These are phyloP conservation scores for Penicillium decumbens DNA, from an alignment of 2,329 filamentous ascomycete species.

Conservation along the genomic window DNA sequence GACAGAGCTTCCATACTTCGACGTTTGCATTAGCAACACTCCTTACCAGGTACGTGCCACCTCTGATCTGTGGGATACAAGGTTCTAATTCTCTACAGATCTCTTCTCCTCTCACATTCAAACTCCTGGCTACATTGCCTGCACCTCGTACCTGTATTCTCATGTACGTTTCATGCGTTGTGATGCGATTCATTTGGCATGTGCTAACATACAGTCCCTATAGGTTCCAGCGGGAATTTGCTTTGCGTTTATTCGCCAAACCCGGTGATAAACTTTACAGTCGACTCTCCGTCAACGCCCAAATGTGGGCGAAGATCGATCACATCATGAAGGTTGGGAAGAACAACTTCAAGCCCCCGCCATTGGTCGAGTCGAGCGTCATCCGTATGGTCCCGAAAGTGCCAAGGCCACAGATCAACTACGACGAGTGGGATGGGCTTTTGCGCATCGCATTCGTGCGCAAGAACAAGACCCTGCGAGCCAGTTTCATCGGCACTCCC, in stretches of 20 bases:
- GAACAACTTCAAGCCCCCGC: conserved; percentile 95
- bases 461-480: conserved; percentile 85
- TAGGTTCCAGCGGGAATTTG: conserved; percentile 75
- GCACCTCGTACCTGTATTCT: conserved; percentile 80
- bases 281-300: conserved; percentile 84
- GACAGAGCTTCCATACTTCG: conserved; percentile 71
- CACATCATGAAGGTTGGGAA: conserved; percentile 87
- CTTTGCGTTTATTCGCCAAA: conserved; percentile 79
- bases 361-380: conserved; percentile 85
- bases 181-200: conserved; percentile 68
- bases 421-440: conserved; percentile 92
- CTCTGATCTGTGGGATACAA: neutral
- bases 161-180: conserved; percentile 51
- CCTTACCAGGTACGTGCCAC: conserved; percentile 57
- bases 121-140: conserved; percentile 74
- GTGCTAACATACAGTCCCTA: conserved; percentile 5
- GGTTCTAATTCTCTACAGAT: conserved; percentile 53
- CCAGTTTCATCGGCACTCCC: conserved; percentile 73
- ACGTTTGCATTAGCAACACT: conserved; percentile 78
- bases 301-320: conserved; percentile 75
- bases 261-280: conserved; percentile 87
- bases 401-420: conserved; percentile 80
- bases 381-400: conserved; percentile 85
- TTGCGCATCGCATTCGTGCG: conserved; percentile 75
- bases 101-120: conserved; percentile 85